These are phyloP conservation scores for Aspergillus eucalypticola DNA, from an alignment of 2,329 filamentous ascomycete species.

Conservation along the genomic window DNA sequence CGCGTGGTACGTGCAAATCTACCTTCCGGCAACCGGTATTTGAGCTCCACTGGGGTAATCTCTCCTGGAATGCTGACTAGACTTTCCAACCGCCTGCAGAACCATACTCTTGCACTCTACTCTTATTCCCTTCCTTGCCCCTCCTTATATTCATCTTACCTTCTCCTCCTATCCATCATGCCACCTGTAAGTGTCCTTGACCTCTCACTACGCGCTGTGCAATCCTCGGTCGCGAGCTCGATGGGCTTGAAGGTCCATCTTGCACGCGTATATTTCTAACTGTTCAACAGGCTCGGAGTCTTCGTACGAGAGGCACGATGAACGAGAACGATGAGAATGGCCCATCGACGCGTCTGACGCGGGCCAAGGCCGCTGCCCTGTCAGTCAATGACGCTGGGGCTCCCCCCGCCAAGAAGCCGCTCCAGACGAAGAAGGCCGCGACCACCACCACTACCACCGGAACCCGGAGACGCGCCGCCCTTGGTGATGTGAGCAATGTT, in stretches of 20 bases:
- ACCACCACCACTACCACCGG: slow-evolving; percentile 42
- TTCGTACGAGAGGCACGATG: slow-evolving; percentile 72
- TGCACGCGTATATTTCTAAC: slow-evolving; percentile 39
- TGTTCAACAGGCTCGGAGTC: slow-evolving; percentile 62
- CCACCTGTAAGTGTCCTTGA: slow-evolving; percentile 54
- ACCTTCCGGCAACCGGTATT: slow-evolving; percentile 34
- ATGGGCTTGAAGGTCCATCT: slow-evolving; percentile 1
- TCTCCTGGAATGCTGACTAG: slow-evolving; percentile 40
- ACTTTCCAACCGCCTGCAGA: slow-evolving; percentile 19
- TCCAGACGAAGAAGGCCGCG: slow-evolving; percentile 70
- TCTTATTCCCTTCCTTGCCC: slow-evolving; percentile 22
- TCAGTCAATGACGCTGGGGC: slow-evolving; percentile 51
- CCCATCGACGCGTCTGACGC: slow-evolving; percentile 78
- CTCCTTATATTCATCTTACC: slow-evolving; percentile 22
- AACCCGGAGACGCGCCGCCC: slow-evolving; percentile 70
- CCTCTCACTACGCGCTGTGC: slow-evolving; percentile 18
- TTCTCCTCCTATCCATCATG: slow-evolving; percentile 47
- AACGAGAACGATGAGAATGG: slow-evolving; percentile 96
- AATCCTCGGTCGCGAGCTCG: not conserved
- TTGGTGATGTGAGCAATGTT: slow-evolving; percentile 95
- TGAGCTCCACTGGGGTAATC: slow-evolving; percentile 34
- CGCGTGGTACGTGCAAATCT: slow-evolving; percentile 39
- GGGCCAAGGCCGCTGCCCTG: slow-evolving; percentile 82
- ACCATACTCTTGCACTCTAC: slow-evolving; percentile 29
- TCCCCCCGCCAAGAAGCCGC: slow-evolving; percentile 62